A percentile compares a stretch with the other conserved stretches of the same genome.
Evolutionary conservation across 768 basidiomycete genomes (phyloP).

Genomic region (Scleroderma bovista): DNA sequence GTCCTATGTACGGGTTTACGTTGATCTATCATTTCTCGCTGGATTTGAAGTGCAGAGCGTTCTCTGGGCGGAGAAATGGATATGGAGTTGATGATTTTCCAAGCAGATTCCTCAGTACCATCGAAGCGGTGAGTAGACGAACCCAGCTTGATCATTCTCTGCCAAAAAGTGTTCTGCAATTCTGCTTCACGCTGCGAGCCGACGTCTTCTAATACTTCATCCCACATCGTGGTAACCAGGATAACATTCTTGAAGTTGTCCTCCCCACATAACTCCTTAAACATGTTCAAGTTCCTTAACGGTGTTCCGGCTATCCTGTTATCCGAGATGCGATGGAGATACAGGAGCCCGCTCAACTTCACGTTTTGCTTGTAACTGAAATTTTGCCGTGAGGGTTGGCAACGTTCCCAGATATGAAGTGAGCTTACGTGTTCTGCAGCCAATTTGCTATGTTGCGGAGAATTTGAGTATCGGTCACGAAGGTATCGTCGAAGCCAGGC

Average conservation of each 20-base stretch:
- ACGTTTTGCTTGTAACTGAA: conserved; percentile 21
- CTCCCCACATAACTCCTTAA: conserved; percentile 18
- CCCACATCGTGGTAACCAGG: conserved; percentile 34
- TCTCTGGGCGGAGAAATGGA: not conserved
- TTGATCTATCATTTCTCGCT: not conserved
- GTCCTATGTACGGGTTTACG: not conserved
- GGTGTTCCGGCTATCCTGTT: conserved; percentile 24
- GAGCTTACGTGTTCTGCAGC: conserved; percentile 23
- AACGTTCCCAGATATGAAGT: not conserved
- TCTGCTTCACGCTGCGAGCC: conserved; percentile 24
- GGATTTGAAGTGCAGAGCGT: not conserved
- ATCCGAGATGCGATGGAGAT: conserved; percentile 20
- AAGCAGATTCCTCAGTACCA: conserved; percentile 18
- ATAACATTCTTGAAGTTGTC: conserved; percentile 25
- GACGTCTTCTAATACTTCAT: conserved; percentile 10
- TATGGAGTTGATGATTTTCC: conserved; percentile 20
- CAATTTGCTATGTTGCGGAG: conserved; percentile 22
- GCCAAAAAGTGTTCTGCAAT: conserved; percentile 26
- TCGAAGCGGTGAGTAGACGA: conserved; percentile 22
- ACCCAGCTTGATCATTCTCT: conserved; percentile 23
- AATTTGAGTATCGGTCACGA: conserved; percentile 18
- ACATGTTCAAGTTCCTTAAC: conserved; percentile 27
- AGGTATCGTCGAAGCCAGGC: conserved; percentile 23
- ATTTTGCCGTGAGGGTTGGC: not conserved
- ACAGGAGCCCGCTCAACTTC: conserved; percentile 29